A percentile compares a stretch with the other conserved stretches of the same genome.
Evolutionary conservation across 495 filamentous ascomycete genomes (phyloP).

Genomic region (Trichocladium uniseriatum): DNA sequence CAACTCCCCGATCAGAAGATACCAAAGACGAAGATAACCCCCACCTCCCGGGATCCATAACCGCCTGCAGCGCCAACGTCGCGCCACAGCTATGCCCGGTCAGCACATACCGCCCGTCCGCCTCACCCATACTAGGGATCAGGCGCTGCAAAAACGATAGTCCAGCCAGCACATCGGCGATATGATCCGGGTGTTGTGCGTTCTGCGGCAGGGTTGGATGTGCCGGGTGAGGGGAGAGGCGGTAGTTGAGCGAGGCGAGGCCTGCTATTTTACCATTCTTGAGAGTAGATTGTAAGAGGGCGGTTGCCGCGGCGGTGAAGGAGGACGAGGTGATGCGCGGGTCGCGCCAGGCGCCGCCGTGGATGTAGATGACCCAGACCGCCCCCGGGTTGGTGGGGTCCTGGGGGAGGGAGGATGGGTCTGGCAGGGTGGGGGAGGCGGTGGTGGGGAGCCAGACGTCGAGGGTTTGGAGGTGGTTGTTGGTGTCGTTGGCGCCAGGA

Average conservation of each 20-base stretch:
- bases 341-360: conserved; percentile 86
- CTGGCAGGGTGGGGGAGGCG: not conserved
- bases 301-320: conserved; percentile 13
- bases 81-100: conserved; percentile 72
- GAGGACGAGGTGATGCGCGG: conserved; percentile 48
- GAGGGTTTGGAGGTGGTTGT: conserved; percentile 13
- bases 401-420: conserved; percentile 2
- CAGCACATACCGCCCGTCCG: conserved; percentile 39
- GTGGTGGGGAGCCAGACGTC: conserved; percentile 15
- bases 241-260: conserved; percentile 69
- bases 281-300: conserved; percentile 5
- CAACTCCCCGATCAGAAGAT: too few species aligned
- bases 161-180: conserved; percentile 57
- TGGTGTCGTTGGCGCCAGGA: not conserved
- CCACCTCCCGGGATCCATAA: conserved; percentile 37
- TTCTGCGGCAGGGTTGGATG: conserved; percentile 29
- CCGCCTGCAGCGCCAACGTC: conserved; percentile 60
- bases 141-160: conserved; percentile 50
- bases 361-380: conserved; percentile 58
- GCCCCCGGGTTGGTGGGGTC: not conserved
- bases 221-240: conserved; percentile 62
- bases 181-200: conserved; percentile 60
- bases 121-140: not conserved
- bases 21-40: not conserved
- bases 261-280: conserved; percentile 38